A percentile compares a stretch with the other conserved stretches of the same genome.
Conservation (phyloP, 352 stramenopile species). For the Globisporangium paroecandrum region DNA sequence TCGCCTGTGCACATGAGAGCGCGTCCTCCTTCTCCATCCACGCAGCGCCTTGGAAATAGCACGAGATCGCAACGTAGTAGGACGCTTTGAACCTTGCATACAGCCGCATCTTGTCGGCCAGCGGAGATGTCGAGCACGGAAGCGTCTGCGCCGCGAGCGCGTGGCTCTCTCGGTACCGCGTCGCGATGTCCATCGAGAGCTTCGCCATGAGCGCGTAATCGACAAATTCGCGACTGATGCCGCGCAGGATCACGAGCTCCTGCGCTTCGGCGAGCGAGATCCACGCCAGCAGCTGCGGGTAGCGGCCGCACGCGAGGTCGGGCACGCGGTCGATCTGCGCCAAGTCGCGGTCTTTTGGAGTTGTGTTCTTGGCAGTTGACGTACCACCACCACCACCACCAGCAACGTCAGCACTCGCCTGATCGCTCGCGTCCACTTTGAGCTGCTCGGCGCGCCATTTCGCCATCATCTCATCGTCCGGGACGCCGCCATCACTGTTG, state of each 20-base stretch:
- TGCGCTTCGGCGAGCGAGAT: constrained; percentile 61
- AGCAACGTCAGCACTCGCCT: neutral
- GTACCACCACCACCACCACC: neutral
- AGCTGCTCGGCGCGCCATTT: constrained; percentile 62
- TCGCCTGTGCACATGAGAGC: constrained; percentile 43
- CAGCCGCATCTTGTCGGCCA: constrained; percentile 36
- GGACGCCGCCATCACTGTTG: neutral
- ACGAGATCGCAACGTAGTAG: constrained; percentile 57
- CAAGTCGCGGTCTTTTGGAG: constrained; percentile 21
- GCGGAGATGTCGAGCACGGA: constrained; percentile 32
- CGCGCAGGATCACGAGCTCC: constrained; percentile 61
- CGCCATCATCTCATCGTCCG: constrained; percentile 39
- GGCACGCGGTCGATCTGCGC: constrained; percentile 42
- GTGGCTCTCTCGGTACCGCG: constrained; percentile 44
- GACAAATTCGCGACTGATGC: constrained; percentile 51
- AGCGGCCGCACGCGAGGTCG: constrained; percentile 48
- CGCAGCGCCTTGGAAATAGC: constrained; percentile 62
- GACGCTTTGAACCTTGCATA: constrained; percentile 57
- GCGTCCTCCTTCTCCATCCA: constrained; percentile 54
- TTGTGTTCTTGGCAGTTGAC: neutral
- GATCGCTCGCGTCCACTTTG: constrained; percentile 16
- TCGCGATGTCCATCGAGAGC: constrained; percentile 51
- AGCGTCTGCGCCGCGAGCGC: constrained; percentile 28
- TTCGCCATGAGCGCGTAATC: constrained; percentile 71
- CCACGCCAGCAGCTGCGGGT: constrained; percentile 49